Evolutionary conservation across 768 basidiomycete genomes (phyloP).

Genomic region (Leucogyrophana mollusca): DNA sequence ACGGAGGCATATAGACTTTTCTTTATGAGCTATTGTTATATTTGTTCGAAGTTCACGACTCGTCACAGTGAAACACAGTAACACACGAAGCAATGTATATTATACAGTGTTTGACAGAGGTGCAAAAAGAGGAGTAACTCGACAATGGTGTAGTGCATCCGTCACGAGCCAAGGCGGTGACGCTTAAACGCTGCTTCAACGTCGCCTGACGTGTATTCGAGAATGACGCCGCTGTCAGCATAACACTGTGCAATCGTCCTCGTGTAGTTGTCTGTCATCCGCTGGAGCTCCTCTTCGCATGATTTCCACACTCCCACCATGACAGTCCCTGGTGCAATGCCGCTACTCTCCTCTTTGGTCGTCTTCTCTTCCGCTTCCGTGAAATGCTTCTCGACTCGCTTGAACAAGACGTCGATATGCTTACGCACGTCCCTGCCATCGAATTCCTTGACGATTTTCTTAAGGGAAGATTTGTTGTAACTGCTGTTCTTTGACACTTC

Average conservation of each 20-base stretch:
- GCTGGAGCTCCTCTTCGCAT: conserved; percentile 80
- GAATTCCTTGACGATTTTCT: conserved; percentile 83
- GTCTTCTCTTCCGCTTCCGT: conserved; percentile 74
- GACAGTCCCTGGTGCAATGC: conserved; percentile 59
- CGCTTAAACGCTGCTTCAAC: conserved; percentile 78
- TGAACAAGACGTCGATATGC: conserved; percentile 79
- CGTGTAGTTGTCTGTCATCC: conserved; percentile 67
- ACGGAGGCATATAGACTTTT: too few relatives aligned
- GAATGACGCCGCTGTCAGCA: conserved; percentile 60
- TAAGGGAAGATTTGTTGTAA: conserved; percentile 76
- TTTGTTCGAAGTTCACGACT: too few relatives aligned
- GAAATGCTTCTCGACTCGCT: conserved; percentile 96
- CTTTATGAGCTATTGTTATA: too few relatives aligned
- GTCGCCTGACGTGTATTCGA: conserved; percentile 76
- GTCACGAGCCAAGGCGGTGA: conserved; percentile 42
- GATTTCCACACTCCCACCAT: conserved; percentile 88
- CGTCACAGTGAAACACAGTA: too few relatives aligned
- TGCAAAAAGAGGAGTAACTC: not conserved
- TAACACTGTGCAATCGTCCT: conserved; percentile 79
- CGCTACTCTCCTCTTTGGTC: conserved; percentile 51
- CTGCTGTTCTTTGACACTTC: conserved; percentile 75
- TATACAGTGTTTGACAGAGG: conserved; percentile 1
- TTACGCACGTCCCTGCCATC: conserved; percentile 88
- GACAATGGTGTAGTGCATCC: too few relatives aligned
- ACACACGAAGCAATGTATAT: conserved; percentile 1